phyloP scores from a whole-genome alignment of 2,329 filamentous ascomycete genomes.

The Sporothrix brasiliensis region DNA sequence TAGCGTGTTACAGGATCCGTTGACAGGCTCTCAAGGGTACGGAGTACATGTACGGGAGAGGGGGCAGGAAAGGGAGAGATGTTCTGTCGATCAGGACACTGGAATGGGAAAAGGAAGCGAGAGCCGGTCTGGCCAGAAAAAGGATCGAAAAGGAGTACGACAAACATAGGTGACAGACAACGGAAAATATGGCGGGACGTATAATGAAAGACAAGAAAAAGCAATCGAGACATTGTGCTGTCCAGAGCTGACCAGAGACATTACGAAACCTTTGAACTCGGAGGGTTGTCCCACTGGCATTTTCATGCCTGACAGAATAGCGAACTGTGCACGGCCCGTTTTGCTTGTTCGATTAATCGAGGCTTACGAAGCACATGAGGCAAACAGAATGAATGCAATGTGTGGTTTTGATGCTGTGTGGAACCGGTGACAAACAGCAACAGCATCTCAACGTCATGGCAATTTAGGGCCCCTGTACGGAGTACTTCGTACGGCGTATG shows the following conservation, averaged over 20 bases:
- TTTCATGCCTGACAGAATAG: slow-evolving; percentile 1
- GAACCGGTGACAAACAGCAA: not conserved
- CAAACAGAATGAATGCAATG: not conserved
- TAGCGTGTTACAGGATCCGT: slow-evolving; percentile 24
- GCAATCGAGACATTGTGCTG: slow-evolving; percentile 1
- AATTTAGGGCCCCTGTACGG: not conserved
- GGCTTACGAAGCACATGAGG: not conserved
- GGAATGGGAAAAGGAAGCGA: slow-evolving; percentile 17
- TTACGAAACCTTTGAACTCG: slow-evolving; percentile 14
- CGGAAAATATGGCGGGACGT: not conserved
- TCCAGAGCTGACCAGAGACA: slow-evolving; percentile 20
- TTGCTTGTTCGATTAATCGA: not conserved
- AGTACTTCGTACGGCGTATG: not conserved
- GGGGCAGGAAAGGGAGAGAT: not conserved
- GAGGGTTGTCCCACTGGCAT: not conserved
- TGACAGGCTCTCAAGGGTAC: not conserved
- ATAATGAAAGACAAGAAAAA: not conserved
- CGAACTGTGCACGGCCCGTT: not conserved
- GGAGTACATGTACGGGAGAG: not conserved
- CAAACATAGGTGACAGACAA: not conserved
- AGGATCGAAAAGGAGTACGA: not conserved
- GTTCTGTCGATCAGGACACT: slow-evolving; percentile 23
- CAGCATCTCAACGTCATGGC: not conserved
- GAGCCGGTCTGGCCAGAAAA: slow-evolving; percentile 3
- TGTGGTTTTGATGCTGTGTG: slow-evolving; percentile 4